Evolutionary conservation across 1,139 yeast genomes (phyloP).

Genomic region (Candida sp.): DNA sequence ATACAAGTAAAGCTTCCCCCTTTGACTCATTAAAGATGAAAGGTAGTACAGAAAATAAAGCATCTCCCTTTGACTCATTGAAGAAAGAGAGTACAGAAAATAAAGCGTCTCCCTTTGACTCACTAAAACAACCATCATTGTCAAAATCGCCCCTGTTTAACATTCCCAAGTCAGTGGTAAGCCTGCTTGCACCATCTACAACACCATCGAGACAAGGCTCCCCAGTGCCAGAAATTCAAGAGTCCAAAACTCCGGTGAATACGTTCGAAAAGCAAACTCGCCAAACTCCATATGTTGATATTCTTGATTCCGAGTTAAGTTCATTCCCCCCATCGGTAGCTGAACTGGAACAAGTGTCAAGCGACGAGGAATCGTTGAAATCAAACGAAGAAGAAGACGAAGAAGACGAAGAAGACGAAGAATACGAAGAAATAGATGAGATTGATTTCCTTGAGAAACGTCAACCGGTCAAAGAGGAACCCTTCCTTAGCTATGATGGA

Average conservation of each 20-base stretch:
- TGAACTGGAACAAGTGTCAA: slow-evolving; percentile 1
- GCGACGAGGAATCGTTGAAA: slow-evolving; percentile 1
- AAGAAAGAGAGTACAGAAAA: not conserved
- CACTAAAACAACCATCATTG: not conserved
- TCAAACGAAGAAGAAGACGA: slow-evolving; percentile 1
- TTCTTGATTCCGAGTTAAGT: not conserved
- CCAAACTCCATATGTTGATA: not conserved
- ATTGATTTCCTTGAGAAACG: not conserved
- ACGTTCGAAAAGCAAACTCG: not conserved
- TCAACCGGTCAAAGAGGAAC: slow-evolving; percentile 7
- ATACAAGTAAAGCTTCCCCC: too few relatives aligned
- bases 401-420: slow-evolving; percentile 5
- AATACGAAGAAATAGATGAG: slow-evolving; percentile 6
- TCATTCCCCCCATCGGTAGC: not conserved
- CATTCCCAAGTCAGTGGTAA: not conserved
- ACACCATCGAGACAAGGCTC: not conserved
- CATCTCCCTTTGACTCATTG: slow-evolving; percentile 5
- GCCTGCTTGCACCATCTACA: not conserved
- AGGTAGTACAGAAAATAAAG: not conserved
- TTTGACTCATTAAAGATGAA: not conserved
- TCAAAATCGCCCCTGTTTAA: not conserved
- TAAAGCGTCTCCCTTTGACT: slow-evolving; percentile 5
- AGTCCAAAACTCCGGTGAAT: not conserved
- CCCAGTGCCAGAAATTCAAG: not conserved
- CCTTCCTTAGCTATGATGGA: slow-evolving; percentile 11